These are phyloP conservation scores for Trichophyton benhamiae DNA, from an alignment of 2,329 filamentous ascomycete species.

Conservation along the genomic window DNA sequence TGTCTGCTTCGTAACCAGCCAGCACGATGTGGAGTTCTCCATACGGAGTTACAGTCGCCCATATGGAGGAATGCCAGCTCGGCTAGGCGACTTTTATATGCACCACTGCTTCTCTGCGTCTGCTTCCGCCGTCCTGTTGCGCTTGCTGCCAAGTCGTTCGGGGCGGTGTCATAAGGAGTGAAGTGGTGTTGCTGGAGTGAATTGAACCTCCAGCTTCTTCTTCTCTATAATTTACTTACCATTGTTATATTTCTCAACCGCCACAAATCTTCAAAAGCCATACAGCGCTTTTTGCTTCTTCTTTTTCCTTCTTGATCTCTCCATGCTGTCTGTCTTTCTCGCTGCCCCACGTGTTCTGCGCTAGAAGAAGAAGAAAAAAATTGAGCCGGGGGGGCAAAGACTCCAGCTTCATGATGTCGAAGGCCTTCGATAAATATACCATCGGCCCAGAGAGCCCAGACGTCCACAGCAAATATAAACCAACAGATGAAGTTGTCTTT, in stretches of 20 bases:
- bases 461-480: constrained; percentile 8
- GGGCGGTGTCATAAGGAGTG: background rate
- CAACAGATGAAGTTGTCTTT: constrained; percentile 10
- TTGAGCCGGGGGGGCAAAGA: background rate
- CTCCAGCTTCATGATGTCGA: background rate
- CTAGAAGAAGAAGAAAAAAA: background rate
- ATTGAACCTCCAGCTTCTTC: background rate
- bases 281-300: too few relatives aligned
- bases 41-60: background rate
- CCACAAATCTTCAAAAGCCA: background rate
- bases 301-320: background rate
- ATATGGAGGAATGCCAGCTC: background rate
- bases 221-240: too few relatives aligned
- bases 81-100: background rate
- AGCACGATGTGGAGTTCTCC: background rate
- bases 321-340: background rate
- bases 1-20: background rate
- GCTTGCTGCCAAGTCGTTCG: background rate
- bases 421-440: background rate
- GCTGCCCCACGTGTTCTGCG: background rate
- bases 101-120: background rate
- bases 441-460: constrained; percentile 5
- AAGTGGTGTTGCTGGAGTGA: background rate
- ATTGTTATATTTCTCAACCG: background rate
- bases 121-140: background rate